These are phyloP conservation scores for Nicotiana knightiana DNA, from an alignment of 257 asterid genomes.

Conservation along the genomic window DNA sequence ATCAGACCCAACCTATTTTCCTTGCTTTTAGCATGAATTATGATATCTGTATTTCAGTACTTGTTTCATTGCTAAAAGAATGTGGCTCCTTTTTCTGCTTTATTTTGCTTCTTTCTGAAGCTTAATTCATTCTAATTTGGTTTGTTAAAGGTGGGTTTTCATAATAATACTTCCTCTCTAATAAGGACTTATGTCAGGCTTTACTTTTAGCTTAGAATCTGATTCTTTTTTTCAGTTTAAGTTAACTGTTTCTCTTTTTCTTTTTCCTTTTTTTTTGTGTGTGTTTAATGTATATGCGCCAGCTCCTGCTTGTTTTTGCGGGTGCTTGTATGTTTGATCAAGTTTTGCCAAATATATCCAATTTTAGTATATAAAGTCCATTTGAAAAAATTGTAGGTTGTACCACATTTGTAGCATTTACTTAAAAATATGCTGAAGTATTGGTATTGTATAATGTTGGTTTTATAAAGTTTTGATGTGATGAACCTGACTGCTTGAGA, in stretches of 20 bases:
- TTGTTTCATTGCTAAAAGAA: not conserved
- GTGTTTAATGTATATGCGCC: not conserved
- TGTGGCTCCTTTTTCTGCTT: not conserved
- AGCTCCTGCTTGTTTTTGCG: not conserved
- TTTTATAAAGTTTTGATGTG: not conserved
- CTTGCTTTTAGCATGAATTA: not conserved
- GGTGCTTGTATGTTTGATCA: not conserved
- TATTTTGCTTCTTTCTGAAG: conserved; percentile 2
- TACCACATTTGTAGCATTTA: not conserved
- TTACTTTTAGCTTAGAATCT: conserved; percentile 28
- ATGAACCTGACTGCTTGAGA: not conserved
- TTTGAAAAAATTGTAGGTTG: not conserved
- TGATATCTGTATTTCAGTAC: not conserved
- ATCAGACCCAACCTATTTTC: not conserved
- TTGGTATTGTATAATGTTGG: not conserved
- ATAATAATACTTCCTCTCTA: not conserved
- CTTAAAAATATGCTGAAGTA: not conserved
- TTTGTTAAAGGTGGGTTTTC: not conserved
- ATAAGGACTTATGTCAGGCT: conserved; percentile 3
- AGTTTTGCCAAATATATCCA: not conserved
- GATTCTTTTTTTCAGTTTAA: conserved; percentile 22
- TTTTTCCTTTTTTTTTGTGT: not conserved
- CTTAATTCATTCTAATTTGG: not conserved
- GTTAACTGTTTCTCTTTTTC: conserved; percentile 13
- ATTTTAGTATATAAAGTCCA: not conserved